Conservation (phyloP, 257 asterid genomes). For the Solanum ossicruentum region DNA sequence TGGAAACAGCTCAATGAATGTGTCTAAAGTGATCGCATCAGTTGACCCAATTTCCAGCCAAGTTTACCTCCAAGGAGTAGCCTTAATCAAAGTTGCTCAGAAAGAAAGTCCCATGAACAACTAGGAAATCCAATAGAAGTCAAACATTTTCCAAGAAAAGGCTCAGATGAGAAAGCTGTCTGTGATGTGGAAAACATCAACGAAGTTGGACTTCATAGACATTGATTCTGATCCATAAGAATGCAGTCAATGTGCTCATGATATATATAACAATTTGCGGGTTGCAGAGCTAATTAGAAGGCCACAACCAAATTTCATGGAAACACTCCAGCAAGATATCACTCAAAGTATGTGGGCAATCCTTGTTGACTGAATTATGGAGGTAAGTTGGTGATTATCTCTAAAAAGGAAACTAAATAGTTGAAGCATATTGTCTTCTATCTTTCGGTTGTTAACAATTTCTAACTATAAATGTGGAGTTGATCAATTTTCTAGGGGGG, state of each 20-base stretch:
- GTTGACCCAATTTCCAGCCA: background rate
- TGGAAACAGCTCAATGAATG: no score
- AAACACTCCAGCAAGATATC: no score
- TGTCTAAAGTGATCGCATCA: no score
- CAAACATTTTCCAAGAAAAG: background rate
- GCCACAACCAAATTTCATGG: no score
- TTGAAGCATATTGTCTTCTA: no score
- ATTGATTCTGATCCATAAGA: slow-evolving; percentile 65
- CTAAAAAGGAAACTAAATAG: no score
- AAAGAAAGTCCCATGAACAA: background rate
- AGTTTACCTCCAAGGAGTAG: background rate
- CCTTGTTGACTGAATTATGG: no score
- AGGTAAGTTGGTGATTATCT: no score
- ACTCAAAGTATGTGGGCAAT: no score
- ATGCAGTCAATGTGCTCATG: slow-evolving; percentile 69
- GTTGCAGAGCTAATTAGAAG: background rate
- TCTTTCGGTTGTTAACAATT: no score
- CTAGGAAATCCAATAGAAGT: background rate
- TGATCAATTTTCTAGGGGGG: no score
- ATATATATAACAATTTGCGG: slow-evolving; percentile 40
- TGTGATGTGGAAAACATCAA: background rate
- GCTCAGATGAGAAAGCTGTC: background rate
- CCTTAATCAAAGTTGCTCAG: background rate
- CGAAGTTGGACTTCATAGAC: slow-evolving; percentile 15
- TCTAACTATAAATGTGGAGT: no score